Base-by-base conservation (phyloP, 768 basidiomycete species). In the Phlegmacium glaucopus region DNA sequence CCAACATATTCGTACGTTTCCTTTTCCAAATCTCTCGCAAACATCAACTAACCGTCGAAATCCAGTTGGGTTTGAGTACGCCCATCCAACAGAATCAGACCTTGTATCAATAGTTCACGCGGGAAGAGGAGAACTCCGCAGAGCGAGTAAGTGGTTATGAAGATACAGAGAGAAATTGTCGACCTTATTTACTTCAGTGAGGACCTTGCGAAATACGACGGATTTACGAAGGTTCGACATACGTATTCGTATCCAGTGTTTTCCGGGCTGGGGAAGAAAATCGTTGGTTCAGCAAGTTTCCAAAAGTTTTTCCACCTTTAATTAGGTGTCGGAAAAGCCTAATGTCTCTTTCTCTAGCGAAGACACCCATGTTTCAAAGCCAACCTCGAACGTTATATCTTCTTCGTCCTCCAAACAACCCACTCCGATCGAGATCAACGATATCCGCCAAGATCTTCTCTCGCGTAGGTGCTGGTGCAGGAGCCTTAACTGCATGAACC, bases 71-170 rank as follows among this genome's bases (percentile, higher is more conserved):
- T 44, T 75, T 99, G 39, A 92, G 83, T 61, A 90, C 83, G 18
- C 95, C 96, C 2, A 96, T 99, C 51, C 81, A 94, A 39, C 96
- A 98, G 75, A 96, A 96, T 41, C 96, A 98, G 62, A 99, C 96
- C 1, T 78, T 92, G 37, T 98, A 99, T 67, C 95, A 95, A 47
- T 99, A 96, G 58, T 98, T 96, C 67, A 87, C 84, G n/a, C 79
- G 90, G 47, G 95, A 97, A 56, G 96, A 98, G 64, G 94, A 96
- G 67, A 92, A 94, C 51, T 95, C 94, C 17, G 90, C 94, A 5
- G 76, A 73, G 80, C 35, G 93, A 97, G 93, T 94, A 67, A 46
- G 90, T 74, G 34, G 9, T 11, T 28, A 16, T 30, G 25, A 30
- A 8, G 6, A 32, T 40, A 41, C 11, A 37, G 6, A 18, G 35